These are phyloP conservation scores for Marasmius sp. DNA, from an alignment of 1,284 basidiomycete genomes.

Conservation along the genomic window DNA sequence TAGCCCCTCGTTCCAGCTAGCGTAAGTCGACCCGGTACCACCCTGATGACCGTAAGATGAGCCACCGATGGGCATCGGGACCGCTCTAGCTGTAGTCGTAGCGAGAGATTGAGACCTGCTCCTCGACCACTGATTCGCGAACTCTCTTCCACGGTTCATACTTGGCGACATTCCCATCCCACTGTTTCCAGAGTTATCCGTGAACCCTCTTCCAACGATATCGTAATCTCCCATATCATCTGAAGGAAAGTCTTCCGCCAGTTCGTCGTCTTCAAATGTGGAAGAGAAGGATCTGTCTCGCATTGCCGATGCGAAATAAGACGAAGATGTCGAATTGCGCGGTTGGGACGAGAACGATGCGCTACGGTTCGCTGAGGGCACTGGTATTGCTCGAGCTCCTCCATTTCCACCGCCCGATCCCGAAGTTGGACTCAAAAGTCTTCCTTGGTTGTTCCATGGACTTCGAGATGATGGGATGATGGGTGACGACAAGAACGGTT, in stretches of 20 bases:
- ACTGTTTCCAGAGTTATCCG: neutral
- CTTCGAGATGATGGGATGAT: conserved; percentile 49
- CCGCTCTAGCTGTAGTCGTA: conserved; percentile 34
- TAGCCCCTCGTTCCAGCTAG: conserved; percentile 55
- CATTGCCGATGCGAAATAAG: conserved; percentile 59
- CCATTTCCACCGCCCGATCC: conserved; percentile 23
- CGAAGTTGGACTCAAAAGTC: conserved; percentile 34
- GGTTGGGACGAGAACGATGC: conserved; percentile 63
- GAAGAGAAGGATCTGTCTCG: conserved; percentile 62
- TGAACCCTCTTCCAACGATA: neutral
- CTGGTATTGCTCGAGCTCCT: conserved; percentile 20
- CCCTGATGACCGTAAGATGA: conserved; percentile 39
- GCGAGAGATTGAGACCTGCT: conserved; percentile 78
- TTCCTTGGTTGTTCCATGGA: conserved; percentile 42
- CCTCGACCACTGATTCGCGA: conserved; percentile 54
- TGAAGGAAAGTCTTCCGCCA: conserved; percentile 47
- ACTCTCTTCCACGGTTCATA: conserved; percentile 34
- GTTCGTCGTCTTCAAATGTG: conserved; percentile 74
- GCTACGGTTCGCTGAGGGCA: conserved; percentile 56
- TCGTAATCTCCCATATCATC: conserved; percentile 13
- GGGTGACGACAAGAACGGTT: conserved; percentile 50
- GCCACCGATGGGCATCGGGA: conserved; percentile 45
- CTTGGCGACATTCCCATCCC: conserved; percentile 41
- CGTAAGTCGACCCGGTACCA: conserved; percentile 37
- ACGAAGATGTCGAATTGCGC: conserved; percentile 26